phyloP scores from a whole-genome alignment of 2,329 filamentous ascomycete species.

The Penicillium sp. region DNA sequence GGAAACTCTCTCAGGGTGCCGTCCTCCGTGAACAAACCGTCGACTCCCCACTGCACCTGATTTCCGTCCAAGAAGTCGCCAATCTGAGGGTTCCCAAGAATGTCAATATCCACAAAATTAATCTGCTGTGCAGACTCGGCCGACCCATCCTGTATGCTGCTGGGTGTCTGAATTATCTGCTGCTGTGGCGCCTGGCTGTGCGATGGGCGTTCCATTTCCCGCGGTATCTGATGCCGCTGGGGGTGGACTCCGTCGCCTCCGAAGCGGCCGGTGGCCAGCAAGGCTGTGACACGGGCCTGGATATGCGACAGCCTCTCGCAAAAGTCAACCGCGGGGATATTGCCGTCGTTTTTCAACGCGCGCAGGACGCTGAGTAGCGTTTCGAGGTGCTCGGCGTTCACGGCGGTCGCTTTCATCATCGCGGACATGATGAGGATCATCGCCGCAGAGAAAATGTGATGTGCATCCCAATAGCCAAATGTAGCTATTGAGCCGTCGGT shows the following conservation, averaged over 20 bases:
- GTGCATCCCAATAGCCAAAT: slow-evolving; percentile 19
- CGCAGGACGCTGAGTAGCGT: slow-evolving; percentile 15
- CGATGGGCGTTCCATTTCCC: background rate
- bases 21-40: slow-evolving; percentile 10
- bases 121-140: background rate
- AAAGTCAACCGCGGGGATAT: slow-evolving; percentile 17
- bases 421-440: slow-evolving; percentile 20
- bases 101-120: slow-evolving; percentile 1
- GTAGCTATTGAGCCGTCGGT: slow-evolving; percentile 12
- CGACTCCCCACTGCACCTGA: slow-evolving; percentile 16
- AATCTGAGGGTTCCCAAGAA: slow-evolving; percentile 14
- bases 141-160: background rate
- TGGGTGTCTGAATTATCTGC: slow-evolving; percentile 3
- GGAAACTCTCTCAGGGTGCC: slow-evolving; percentile 13
- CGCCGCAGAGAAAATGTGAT: slow-evolving; percentile 18
- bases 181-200: background rate
- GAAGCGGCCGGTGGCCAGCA: slow-evolving; percentile 11
- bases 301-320: slow-evolving; percentile 18
- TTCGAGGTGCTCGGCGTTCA: slow-evolving; percentile 14
- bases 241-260: background rate
- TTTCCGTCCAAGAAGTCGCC: slow-evolving; percentile 16
- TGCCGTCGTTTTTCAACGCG: slow-evolving; percentile 16
- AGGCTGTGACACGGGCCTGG: slow-evolving; percentile 13
- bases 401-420: slow-evolving; percentile 15
- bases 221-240: background rate